These are phyloP conservation scores for Lenzites betulinus DNA, from an alignment of 768 basidiomycete species.

Conservation along the genomic window DNA sequence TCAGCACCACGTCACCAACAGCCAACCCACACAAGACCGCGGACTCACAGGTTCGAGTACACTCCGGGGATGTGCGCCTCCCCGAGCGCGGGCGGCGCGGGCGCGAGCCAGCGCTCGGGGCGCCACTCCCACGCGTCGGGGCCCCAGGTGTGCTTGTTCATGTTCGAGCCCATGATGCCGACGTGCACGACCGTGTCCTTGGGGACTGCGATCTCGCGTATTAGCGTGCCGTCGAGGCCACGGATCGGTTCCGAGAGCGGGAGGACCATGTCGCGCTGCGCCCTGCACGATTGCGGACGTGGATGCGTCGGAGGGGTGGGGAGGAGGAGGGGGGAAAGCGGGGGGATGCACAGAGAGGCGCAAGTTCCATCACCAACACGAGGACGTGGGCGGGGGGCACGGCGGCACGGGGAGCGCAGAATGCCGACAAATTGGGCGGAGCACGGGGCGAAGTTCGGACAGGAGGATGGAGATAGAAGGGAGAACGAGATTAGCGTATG, in stretches of 20 bases:
- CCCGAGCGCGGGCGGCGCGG: slow-evolving; percentile 20
- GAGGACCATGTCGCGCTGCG: slow-evolving; percentile 47
- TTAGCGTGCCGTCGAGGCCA: slow-evolving; percentile 21
- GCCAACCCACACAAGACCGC: too few relatives aligned
- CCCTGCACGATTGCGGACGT: slow-evolving; percentile 17
- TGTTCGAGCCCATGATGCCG: slow-evolving; percentile 44
- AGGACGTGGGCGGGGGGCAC: too few relatives aligned
- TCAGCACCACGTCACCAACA: neutral
- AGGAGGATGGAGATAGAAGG: neutral
- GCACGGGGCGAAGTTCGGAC: neutral
- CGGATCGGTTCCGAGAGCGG: slow-evolving; percentile 25
- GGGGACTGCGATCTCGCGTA: slow-evolving; percentile 36
- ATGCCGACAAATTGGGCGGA: too few relatives aligned
- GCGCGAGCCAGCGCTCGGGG: slow-evolving; percentile 46
- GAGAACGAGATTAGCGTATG: slow-evolving; percentile 30
- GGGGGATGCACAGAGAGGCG: neutral
- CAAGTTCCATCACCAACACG: too few relatives aligned
- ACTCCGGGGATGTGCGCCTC: slow-evolving; percentile 26
- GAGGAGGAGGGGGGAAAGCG: too few relatives aligned
- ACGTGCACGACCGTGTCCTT: slow-evolving; percentile 42
- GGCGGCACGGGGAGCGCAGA: too few relatives aligned
- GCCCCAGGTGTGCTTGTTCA: slow-evolving; percentile 46
- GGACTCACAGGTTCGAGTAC: slow-evolving; percentile 25
- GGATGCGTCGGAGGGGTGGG: neutral
- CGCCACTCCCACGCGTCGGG: slow-evolving; percentile 44